A percentile compares a stretch with the other conserved stretches of the same genome.
Evolutionary conservation across 768 basidiomycete species (phyloP).

Genomic region (Kwoniella bestiolae): DNA sequence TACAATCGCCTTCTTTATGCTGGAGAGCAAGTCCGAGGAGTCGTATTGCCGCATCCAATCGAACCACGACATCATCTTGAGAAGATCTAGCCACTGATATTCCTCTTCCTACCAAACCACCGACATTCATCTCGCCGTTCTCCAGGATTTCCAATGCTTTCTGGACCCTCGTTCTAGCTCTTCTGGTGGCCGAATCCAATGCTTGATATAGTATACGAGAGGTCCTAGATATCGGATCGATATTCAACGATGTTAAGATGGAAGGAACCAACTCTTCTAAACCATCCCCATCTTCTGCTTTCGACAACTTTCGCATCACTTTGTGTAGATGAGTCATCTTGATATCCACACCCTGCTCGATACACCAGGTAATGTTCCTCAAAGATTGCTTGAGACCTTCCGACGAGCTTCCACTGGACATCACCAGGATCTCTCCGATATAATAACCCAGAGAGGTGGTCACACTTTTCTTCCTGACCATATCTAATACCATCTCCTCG

Average conservation of each 20-base stretch:
- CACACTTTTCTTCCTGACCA: slow-evolving; percentile 9
- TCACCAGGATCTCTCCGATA: slow-evolving; percentile 8
- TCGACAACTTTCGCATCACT: slow-evolving; percentile 12
- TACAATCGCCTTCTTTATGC: slow-evolving; percentile 32
- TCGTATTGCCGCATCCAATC: slow-evolving; percentile 4
- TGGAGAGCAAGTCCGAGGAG: slow-evolving; percentile 23
- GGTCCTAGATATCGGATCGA: not conserved
- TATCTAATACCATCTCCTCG: slow-evolving; percentile 7
- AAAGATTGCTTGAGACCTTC: slow-evolving; percentile 13
- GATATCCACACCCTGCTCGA: slow-evolving; percentile 11
- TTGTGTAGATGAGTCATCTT: slow-evolving; percentile 2
- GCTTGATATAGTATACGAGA: slow-evolving; percentile 4
- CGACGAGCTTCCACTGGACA: not conserved
- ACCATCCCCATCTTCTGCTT: not conserved
- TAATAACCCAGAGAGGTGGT: not conserved
- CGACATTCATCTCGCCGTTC: not conserved
- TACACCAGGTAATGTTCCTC: slow-evolving; percentile 8
- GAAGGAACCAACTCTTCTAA: not conserved
- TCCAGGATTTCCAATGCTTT: slow-evolving; percentile 16
- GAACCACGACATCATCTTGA: not conserved
- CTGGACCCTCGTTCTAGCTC: slow-evolving; percentile 7
- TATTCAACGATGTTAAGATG: not conserved
- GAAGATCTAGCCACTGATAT: slow-evolving; percentile 5
- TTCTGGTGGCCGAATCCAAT: slow-evolving; percentile 2
- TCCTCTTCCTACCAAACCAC: slow-evolving; percentile 11